Percentiles rank a stretch among this genome's conserved stretches.
These are phyloP conservation scores for Hypholoma fasciculare DNA, from an alignment of 768 basidiomycete genomes.

Conservation along the genomic window DNA sequence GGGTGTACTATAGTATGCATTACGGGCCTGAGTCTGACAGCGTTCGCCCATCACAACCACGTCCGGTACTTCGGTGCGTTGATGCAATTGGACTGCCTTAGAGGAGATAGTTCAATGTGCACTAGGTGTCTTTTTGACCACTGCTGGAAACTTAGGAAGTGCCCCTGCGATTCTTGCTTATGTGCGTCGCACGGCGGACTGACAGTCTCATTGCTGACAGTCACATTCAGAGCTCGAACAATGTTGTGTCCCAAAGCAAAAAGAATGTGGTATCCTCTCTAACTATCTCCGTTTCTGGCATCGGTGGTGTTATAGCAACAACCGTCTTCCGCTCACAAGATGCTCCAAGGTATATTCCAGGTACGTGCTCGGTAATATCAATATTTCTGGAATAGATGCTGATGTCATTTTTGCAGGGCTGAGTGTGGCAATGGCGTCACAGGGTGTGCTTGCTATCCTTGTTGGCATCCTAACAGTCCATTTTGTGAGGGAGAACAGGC, in stretches of 20 bases:
- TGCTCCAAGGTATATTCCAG: constrained; percentile 44
- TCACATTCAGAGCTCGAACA: constrained; percentile 36
- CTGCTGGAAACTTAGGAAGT: constrained; percentile 42
- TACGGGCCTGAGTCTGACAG: constrained; percentile 37
- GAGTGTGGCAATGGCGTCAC: constrained; percentile 38
- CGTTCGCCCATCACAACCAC: constrained; percentile 34
- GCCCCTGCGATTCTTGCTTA: constrained; percentile 47
- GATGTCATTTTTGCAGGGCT: constrained; percentile 27
- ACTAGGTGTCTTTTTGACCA: constrained; percentile 43
- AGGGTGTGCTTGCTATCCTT: constrained; percentile 35
- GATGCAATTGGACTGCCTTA: background rate
- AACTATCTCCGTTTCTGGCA: constrained; percentile 39
- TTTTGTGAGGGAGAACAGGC: constrained; percentile 36
- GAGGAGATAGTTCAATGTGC: background rate
- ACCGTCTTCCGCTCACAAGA: constrained; percentile 43
- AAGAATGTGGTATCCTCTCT: constrained; percentile 41
- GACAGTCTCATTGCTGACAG: background rate
- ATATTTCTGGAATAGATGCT: background rate
- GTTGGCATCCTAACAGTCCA: constrained; percentile 33
- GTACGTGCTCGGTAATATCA: constrained; percentile 16
- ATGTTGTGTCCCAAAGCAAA: constrained; percentile 50
- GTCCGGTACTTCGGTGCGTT: constrained; percentile 45
- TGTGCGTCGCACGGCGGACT: constrained; percentile 21
- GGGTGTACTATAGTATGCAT: constrained; percentile 38
- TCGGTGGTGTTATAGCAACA: constrained; percentile 45